Base-by-base conservation (phyloP, 139 green algal genomes). In the Haematococcus sp. region DNA sequence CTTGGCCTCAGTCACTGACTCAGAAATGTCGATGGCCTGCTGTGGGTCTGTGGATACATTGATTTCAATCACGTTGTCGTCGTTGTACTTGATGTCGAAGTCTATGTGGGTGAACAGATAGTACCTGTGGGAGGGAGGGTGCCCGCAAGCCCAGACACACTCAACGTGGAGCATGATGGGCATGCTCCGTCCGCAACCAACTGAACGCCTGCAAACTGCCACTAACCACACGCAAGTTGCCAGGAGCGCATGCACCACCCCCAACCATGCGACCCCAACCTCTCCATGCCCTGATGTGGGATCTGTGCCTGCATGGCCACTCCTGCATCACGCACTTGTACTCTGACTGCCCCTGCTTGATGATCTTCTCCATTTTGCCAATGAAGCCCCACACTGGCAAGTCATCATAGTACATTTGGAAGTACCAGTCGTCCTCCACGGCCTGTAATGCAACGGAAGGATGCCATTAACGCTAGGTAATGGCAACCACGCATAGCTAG, bases 331-430 rank as follows among this genome's bases (percentile, higher is more conserved):
- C 63, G 25, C 35, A 58, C 69, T 71, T 75, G 60, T 63, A 76
- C 59, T 82, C 67, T 4, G 43, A 73, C 55, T 71, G 34, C 9
- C 67, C 66, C 9, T 77, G 65, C 59, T 76, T 73, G 27, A 87
- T 82, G 32, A 86, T 80, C 77, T 88, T 88, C 66, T 92, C 86
- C 66, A 89, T 83, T 73, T 87, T 83, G 55, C 80, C 93, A 30
- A 97, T 90, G 82, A 96, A 97, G 23, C 92, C 95, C 94, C 94
- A 98, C 31, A 98, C 92, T 3, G 95, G 95, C 67, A 99, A 84
- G 70, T 97, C 91, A 72, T 97, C 92, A 58, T 91, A 94, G 72
- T 93, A 93, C 88, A 97, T 93, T 79, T 96, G 91, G 65, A 87
- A 89, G 59, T 91, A 89, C 84, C 84, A 91, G 61, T 90, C 87